These are phyloP conservation scores for Penicillium goetzii DNA, from an alignment of 495 filamentous ascomycete species.

Conservation along the genomic window DNA sequence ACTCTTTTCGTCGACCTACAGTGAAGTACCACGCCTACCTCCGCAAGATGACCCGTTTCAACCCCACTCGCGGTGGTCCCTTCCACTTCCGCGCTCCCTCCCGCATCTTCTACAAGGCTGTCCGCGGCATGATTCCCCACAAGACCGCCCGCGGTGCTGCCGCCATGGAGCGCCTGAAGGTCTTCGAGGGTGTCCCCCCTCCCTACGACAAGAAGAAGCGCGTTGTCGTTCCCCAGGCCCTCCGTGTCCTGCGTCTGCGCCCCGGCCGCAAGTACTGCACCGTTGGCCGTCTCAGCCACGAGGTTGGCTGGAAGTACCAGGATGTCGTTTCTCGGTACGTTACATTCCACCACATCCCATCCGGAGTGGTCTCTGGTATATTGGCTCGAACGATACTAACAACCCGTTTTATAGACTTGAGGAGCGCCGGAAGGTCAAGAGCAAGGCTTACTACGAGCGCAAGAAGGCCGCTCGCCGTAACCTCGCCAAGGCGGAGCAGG, in stretches of 20 bases:
- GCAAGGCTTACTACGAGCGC: slow-evolving; percentile 97
- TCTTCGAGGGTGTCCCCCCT: slow-evolving; percentile 98
- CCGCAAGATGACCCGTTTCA: slow-evolving; percentile 99
- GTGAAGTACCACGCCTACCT: slow-evolving; percentile 99
- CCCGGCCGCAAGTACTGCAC: slow-evolving; percentile 99
- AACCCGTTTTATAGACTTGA: slow-evolving; percentile 71
- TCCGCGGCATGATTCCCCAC: slow-evolving; percentile 99
- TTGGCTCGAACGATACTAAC: slow-evolving; percentile 9
- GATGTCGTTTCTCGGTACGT: slow-evolving; percentile 95
- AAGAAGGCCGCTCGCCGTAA: slow-evolving; percentile 94
- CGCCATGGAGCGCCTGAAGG: slow-evolving; percentile 96
- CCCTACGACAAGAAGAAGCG: slow-evolving; percentile 99
- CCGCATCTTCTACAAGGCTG: slow-evolving; percentile 99
- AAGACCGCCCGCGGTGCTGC: slow-evolving; percentile 97
- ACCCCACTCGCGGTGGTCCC: slow-evolving; percentile 97
- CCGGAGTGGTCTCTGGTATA: not conserved
- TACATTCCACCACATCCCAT: slow-evolving; percentile 6
- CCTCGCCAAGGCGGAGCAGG: slow-evolving; percentile 88
- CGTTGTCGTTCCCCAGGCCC: slow-evolving; percentile 96
- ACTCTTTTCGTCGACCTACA: slow-evolving; percentile 48
- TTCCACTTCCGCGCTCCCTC: slow-evolving; percentile 99
- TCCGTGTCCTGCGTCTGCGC: slow-evolving; percentile 91
- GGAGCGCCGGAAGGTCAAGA: slow-evolving; percentile 99
- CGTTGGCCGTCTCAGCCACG: slow-evolving; percentile 94
- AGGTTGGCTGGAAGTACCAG: slow-evolving; percentile 99